These are phyloP conservation scores for Aurifilum marmelostoma DNA, from an alignment of 2,329 filamentous ascomycete genomes.

Conservation along the genomic window DNA sequence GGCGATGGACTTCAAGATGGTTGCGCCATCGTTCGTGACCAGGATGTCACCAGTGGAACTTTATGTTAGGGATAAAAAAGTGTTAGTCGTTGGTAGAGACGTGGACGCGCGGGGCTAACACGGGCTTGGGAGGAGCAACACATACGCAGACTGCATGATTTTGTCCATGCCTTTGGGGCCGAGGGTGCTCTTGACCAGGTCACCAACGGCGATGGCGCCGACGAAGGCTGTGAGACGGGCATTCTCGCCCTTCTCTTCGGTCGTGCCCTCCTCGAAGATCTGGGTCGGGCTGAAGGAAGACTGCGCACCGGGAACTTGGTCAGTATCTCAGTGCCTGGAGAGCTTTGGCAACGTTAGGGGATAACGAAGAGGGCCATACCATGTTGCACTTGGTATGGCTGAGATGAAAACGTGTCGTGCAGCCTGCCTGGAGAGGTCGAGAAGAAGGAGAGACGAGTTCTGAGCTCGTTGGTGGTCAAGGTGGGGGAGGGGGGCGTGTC, in stretches of 20 bases:
- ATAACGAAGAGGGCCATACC: conserved; percentile 15
- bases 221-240: conserved; percentile 98
- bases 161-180: conserved; percentile 99
- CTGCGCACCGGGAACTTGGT: conserved; percentile 34
- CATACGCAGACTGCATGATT: conserved; percentile 91
- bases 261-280: conserved; percentile 97
- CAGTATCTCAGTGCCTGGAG: background rate
- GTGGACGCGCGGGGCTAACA: background rate
- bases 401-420: background rate
- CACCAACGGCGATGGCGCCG: conserved; percentile 95
- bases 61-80: conserved; percentile 23
- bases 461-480: background rate
- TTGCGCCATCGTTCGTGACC: conserved; percentile 98
- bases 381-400: conserved; percentile 8
- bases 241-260: conserved; percentile 98
- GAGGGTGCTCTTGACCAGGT: conserved; percentile 95
- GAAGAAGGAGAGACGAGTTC: background rate
- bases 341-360: background rate
- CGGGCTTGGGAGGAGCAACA: conserved; percentile 44
- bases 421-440: background rate
- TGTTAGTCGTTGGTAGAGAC: conserved; percentile 23
- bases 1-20: conserved; percentile 96
- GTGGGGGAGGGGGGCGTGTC: conserved; percentile 8
- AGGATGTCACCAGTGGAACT: conserved; percentile 96
- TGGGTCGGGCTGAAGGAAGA: conserved; percentile 84